These are phyloP conservation scores for Dactylellina drechsleri DNA, from an alignment of 2,329 filamentous ascomycete genomes.

Conservation along the genomic window DNA sequence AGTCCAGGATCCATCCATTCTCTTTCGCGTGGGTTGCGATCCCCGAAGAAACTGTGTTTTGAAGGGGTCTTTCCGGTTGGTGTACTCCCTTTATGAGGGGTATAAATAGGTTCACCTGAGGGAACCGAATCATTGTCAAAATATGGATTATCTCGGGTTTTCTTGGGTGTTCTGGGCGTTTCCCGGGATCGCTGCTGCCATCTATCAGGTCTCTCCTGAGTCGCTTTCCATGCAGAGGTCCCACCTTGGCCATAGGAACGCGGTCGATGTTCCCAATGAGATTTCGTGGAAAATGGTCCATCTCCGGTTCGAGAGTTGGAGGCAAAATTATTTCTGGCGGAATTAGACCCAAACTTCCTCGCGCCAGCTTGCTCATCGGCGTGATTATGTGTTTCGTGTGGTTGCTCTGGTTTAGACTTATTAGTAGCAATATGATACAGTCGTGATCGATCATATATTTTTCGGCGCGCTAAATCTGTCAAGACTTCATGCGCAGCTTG, in stretches of 20 bases:
- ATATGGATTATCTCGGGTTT: conserved; percentile 54
- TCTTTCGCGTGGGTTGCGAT: conserved; percentile 49
- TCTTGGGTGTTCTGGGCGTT: conserved; percentile 48
- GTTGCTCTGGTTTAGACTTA: conserved; percentile 35
- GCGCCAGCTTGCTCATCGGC: conserved; percentile 12
- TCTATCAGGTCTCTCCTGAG: conserved; percentile 32
- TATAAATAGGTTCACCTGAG: conserved; percentile 14
- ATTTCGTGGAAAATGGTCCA: conserved; percentile 27
- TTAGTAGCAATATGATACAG: conserved; percentile 22
- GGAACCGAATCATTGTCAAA: conserved; percentile 21
- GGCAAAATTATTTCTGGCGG: conserved; percentile 27
- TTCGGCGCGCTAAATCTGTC: conserved; percentile 68
- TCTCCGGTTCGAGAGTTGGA: conserved; percentile 25
- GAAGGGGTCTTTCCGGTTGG: conserved; percentile 12
- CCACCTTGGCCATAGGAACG: conserved; percentile 32
- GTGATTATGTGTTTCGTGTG: conserved; percentile 6
- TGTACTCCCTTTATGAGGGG: conserved; percentile 15
- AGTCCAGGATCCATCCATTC: conserved; percentile 48
- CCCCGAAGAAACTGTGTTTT: conserved; percentile 47
- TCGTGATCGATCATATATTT: conserved; percentile 68
- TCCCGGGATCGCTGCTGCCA: conserved; percentile 37
- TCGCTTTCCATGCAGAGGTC: conserved; percentile 42
- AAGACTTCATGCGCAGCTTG: conserved; percentile 85
- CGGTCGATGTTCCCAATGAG: conserved; percentile 43
- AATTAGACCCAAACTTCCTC: conserved; percentile 18